Evolutionary conservation across 345 rosid genomes (phyloP), one percentile per base, ranked within the genome.

Genomic region (Salix purpurea): DNA sequence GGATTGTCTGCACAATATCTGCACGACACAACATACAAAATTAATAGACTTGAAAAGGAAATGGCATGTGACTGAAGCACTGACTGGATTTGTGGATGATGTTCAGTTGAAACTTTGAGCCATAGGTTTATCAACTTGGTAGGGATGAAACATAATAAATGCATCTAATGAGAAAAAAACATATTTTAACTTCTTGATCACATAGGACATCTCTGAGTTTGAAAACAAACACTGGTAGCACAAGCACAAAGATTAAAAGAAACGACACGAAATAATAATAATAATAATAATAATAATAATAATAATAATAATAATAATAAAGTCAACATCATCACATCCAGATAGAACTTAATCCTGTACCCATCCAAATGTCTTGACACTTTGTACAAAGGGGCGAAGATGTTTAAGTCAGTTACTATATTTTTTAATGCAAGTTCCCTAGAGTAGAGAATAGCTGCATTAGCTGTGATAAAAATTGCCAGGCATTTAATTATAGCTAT

Each of bases 1-100:
- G 97, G 97, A 81, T 93, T 93, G 83, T 93, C 92, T 76, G 98
- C 96, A 82, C 97, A 93, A 86, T 92, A 96, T 86, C 99, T 96
- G 90, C 89, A 73, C 80, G 68, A 83, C 40, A 46, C 67, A 69
- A 34, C 24, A 65, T 56, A 64, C 16, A 50, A 46, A 65, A 26
- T n/a, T 18, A 40, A 6, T 13, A 52, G 56, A 71, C 7, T 69
- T 40, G 36, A 34, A 23, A 18, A 34, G 58, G 32, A 13, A 58
- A 74, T 36, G 32, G 37, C 73, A 28, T 32, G 23, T 3, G 48
- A 76, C 2, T 10, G 13, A 67, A 50, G 4, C 7, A 32, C 6
- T 28, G 40, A 28, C 14, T 48, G 34, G 76, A 42, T 62, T 26
- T 18, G 2, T 28, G 60, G 54, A 42, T 24, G 21, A 64, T 11